phyloP scores from a whole-genome alignment of 148 eudicot species.

The Fagopyrum esculentum region DNA sequence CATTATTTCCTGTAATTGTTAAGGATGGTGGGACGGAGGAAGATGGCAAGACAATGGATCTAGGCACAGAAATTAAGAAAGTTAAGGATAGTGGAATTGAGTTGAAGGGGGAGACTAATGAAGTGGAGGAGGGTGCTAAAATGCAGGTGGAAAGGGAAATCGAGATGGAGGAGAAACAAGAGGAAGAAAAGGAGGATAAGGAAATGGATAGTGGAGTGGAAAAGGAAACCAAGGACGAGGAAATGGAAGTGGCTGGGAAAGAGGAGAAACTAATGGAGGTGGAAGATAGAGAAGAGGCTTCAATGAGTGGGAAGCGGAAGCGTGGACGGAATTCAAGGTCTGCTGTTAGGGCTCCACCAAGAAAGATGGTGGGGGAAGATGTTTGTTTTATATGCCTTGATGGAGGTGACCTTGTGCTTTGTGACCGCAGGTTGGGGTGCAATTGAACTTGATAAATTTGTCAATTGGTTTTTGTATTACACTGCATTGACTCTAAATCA shows the following conservation, averaged over 20 bases:
- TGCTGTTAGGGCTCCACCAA: conserved; percentile 27
- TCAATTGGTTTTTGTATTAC: neutral
- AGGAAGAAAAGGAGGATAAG: conserved; percentile 6
- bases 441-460: neutral
- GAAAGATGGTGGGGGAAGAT: conserved; percentile 69
- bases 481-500: neutral
- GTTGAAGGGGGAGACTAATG: conserved; percentile 10
- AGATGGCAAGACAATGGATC: neutral
- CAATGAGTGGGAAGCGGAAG: conserved; percentile 58
- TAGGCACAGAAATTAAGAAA: neutral
- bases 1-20: neutral
- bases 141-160: conserved; percentile 5
- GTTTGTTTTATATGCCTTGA: conserved; percentile 97
- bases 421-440: conserved; percentile 69
- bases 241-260: conserved; percentile 2
- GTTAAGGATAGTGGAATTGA: conserved; percentile 14
- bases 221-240: conserved; percentile 3
- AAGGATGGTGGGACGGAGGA: neutral
- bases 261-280: conserved; percentile 13
- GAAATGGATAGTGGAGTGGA: conserved; percentile 5
- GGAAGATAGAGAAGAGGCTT: conserved; percentile 26
- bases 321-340: conserved; percentile 46
- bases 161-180: neutral
- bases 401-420: conserved; percentile 89
- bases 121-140: conserved; percentile 3